Percentiles rank a stretch among this genome's conserved stretches.
Evolutionary conservation across 768 basidiomycete genomes (phyloP).

Genomic region (Lactarius pseudohatsudake): DNA sequence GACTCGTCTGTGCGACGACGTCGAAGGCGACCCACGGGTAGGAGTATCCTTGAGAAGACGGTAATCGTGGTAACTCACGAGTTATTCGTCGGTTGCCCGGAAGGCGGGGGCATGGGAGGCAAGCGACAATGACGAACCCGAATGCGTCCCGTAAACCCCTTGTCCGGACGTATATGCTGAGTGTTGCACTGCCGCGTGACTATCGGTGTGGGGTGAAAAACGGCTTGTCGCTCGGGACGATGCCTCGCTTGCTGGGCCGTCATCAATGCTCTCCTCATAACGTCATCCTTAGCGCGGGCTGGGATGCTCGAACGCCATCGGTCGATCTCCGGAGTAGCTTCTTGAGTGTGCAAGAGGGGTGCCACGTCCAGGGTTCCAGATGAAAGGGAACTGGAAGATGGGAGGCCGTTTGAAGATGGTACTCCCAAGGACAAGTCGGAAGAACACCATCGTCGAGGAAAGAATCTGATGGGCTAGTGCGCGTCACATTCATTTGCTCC

Average conservation of each 20-base stretch:
- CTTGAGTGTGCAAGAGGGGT: not conserved
- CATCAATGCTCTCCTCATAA: conserved; percentile 4
- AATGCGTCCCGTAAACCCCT: too few species aligned
- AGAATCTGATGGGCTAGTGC: not conserved
- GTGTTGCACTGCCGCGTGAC: conserved; percentile 1
- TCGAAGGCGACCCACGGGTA: not conserved
- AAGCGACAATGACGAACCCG: not conserved
- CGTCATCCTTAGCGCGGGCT: not conserved
- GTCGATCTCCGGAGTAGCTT: conserved; percentile 10
- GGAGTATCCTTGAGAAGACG: too few species aligned
- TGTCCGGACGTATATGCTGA: not conserved
- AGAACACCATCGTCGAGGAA: too few species aligned
- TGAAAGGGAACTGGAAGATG: not conserved
- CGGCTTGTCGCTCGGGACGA: conserved; percentile 11
- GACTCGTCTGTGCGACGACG: not conserved
- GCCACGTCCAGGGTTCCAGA: not conserved
- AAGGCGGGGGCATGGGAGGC: not conserved
- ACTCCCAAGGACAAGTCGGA: too few species aligned
- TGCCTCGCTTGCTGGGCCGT: not conserved
- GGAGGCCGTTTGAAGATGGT: not conserved
- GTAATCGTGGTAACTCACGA: conserved; percentile 8
- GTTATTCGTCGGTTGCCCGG: conserved; percentile 3
- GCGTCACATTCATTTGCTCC: conserved; percentile 42
- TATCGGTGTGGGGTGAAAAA: conserved; percentile 5
- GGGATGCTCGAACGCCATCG: conserved; percentile 14